Percentiles rank a stretch among this genome's conserved stretches.
Conservation (phyloP, 2,329 filamentous ascomycete genomes). For the Ceratocystis colombiana region DNA sequence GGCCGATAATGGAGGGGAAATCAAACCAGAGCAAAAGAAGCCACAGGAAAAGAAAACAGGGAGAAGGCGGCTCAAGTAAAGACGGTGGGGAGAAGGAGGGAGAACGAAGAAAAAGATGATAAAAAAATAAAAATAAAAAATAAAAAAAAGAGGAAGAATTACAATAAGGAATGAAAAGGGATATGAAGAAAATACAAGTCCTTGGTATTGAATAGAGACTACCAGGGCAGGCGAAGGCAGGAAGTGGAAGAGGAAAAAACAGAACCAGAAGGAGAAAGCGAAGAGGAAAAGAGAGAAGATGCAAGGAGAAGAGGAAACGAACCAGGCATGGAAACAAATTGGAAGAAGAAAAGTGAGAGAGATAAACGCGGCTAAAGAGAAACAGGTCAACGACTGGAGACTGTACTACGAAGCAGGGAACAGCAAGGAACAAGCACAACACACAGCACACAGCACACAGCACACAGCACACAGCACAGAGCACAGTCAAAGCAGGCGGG, state of each 20-base stretch:
- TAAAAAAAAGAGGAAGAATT: not conserved
- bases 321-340: slow-evolving; percentile 12
- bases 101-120: not conserved
- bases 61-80: not conserved
- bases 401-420: slow-evolving; percentile 8
- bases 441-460: not conserved
- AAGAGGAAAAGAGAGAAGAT: slow-evolving; percentile 11
- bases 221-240: not conserved
- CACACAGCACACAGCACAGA: too few species aligned
- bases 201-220: not conserved
- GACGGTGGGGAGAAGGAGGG: not conserved
- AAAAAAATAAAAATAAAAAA: not conserved
- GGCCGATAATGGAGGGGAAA: not conserved
- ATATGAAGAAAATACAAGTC: slow-evolving; percentile 2
- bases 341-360: not conserved
- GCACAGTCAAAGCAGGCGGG: not conserved
- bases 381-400: not conserved
- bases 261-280: not conserved
- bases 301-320: not conserved
- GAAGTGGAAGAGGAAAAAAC: not conserved
- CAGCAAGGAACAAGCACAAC: not conserved
- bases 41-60: not conserved
- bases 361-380: slow-evolving; percentile 10
- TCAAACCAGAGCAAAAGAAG: not conserved
- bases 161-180: too few species aligned